Conservation (phyloP, 345 rosid species). For the Gynandropsis gynandra region DNA sequence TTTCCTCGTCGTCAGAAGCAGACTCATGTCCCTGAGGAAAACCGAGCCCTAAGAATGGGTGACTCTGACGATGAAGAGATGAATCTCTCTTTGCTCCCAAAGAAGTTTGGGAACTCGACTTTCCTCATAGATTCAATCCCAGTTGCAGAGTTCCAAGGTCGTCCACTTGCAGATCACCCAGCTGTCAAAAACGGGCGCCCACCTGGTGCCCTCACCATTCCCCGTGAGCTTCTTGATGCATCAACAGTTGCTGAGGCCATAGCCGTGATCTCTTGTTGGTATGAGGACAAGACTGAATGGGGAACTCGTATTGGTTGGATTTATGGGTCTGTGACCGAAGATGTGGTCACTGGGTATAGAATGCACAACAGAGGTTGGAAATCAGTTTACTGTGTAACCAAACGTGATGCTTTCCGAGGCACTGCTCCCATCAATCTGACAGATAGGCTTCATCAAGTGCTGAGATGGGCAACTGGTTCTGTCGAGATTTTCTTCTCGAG, state of each 20-base stretch:
- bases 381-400: conserved; percentile 94
- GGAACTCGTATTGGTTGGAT: conserved; percentile 97
- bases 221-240: conserved; percentile 90
- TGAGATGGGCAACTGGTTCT: conserved; percentile 97
- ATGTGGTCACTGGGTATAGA: conserved; percentile 93
- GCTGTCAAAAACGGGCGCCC: conserved; percentile 86
- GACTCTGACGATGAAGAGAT: conserved; percentile 87
- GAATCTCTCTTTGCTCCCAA: conserved; percentile 62
- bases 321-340: conserved; percentile 98
- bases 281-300: conserved; percentile 98
- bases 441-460: conserved; percentile 95
- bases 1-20: conserved; percentile 52
- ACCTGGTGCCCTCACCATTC: conserved; percentile 89
- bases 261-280: conserved; percentile 97
- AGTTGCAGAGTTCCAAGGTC: conserved; percentile 89
- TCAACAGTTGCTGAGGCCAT: conserved; percentile 95
- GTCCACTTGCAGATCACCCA: conserved; percentile 98
- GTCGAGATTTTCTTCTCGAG: conserved; percentile 97
- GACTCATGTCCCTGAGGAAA: conserved; percentile 56
- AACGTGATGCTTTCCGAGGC: conserved; percentile 93
- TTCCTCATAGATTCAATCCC: conserved; percentile 87
- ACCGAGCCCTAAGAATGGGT: conserved; percentile 71
- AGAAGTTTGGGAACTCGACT: conserved; percentile 79
- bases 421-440: conserved; percentile 96
- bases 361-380: conserved; percentile 99